A percentile compares a stretch with the other conserved stretches of the same genome.
These are phyloP conservation scores for Jaapia argillacea DNA, from an alignment of 768 basidiomycete genomes.

Conservation along the genomic window DNA sequence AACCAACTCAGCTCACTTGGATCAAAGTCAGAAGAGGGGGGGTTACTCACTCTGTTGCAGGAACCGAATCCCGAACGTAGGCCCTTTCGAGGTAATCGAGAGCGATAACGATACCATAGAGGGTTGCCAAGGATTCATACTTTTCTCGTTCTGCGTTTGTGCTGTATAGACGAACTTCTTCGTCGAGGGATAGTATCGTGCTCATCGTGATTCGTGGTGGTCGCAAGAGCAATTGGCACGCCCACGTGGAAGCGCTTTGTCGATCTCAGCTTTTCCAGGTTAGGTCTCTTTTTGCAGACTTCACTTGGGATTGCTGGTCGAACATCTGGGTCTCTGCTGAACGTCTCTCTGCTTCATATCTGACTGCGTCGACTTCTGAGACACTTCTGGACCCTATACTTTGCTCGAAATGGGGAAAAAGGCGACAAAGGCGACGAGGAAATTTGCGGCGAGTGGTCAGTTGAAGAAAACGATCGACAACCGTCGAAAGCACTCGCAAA, in stretches of 20 bases:
- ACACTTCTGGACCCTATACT: background rate
- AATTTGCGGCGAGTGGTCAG: conserved; percentile 82
- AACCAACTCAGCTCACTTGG: conserved; percentile 20
- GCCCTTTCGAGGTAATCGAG: conserved; percentile 94
- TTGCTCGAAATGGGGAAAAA: conserved; percentile 39
- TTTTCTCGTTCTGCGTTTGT: conserved; percentile 86
- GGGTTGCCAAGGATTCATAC: conserved; percentile 77
- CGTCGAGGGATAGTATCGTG: conserved; percentile 53
- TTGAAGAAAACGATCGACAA: conserved; percentile 81
- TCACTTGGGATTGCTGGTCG: background rate
- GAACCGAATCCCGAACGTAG: conserved; percentile 89
- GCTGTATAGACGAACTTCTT: conserved; percentile 84
- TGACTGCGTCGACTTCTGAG: background rate
- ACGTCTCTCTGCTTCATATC: background rate
- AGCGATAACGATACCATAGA: conserved; percentile 86
- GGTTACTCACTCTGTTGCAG: conserved; percentile 73
- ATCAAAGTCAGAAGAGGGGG: conserved; percentile 2
- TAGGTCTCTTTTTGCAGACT: background rate
- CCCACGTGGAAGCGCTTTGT: too few species aligned
- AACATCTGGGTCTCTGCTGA: background rate
- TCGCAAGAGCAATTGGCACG: too few species aligned
- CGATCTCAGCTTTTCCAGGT: background rate
- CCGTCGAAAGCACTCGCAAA: conserved; percentile 72
- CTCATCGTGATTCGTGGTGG: background rate
- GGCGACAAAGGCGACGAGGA: conserved; percentile 71